Percentiles rank a stretch among this genome's conserved stretches.
Conservation (phyloP, 2,329 filamentous ascomycete species). For the Lecanicillium sp. region DNA sequence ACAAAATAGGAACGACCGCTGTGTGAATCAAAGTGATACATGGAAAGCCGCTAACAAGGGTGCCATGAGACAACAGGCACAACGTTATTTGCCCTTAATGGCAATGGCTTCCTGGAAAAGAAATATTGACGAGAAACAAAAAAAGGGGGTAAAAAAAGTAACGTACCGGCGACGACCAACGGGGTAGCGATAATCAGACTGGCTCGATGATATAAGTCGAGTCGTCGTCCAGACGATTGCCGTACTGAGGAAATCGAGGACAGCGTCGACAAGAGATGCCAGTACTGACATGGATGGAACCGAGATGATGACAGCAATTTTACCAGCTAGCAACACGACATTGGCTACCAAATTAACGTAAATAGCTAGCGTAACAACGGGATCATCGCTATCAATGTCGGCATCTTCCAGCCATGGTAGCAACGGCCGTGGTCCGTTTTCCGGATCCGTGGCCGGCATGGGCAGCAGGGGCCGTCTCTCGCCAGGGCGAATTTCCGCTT, state of each 20-base stretch:
- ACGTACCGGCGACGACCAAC: conserved; percentile 57
- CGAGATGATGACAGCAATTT: conserved; percentile 67
- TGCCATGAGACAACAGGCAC: too few species aligned
- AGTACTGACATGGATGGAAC: conserved; percentile 77
- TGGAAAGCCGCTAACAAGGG: too few species aligned
- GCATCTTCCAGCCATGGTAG: conserved; percentile 68
- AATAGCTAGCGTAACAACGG: conserved; percentile 78
- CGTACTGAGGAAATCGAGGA: conserved; percentile 73
- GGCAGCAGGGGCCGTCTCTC: conserved; percentile 13
- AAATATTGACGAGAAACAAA: not conserved
- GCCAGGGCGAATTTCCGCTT: conserved; percentile 22
- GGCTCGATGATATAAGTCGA: conserved; percentile 55
- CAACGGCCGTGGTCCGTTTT: conserved; percentile 28
- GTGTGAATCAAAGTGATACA: too few species aligned
- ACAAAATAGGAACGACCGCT: too few species aligned
- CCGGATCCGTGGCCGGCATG: conserved; percentile 23
- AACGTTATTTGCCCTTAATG: too few species aligned
- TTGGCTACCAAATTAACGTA: conserved; percentile 81
- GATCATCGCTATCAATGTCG: conserved; percentile 60
- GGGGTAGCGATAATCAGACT: conserved; percentile 68
- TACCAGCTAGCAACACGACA: conserved; percentile 62
- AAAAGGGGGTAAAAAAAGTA: not conserved
- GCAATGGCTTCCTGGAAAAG: too few species aligned
- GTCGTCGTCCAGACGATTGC: conserved; percentile 76
- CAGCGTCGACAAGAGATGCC: conserved; percentile 70